Conservation (phyloP, 192 early-diverging fungal genomes). For the Cetraspora pellucida region DNA sequence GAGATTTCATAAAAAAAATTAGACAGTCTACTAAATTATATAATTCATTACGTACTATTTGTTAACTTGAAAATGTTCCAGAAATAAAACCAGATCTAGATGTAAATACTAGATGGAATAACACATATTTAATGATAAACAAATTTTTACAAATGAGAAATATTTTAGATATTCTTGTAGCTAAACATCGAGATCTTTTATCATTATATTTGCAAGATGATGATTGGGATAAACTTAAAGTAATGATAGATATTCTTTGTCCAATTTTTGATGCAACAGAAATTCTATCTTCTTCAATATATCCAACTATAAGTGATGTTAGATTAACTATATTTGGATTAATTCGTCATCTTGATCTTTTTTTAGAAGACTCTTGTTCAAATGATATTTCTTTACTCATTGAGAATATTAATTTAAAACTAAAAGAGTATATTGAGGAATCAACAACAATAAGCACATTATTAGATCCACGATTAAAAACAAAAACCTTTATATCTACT, state of each 20-base stretch:
- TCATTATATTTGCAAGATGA: slow-evolving; percentile 7
- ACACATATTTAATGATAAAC: slow-evolving; percentile 21
- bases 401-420: neutral
- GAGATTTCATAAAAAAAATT: slow-evolving; percentile 16
- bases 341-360: neutral
- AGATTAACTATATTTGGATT: neutral
- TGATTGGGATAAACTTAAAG: neutral
- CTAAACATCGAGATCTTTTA: neutral
- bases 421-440: slow-evolving; percentile 13
- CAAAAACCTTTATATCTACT: slow-evolving; percentile 23
- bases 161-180: slow-evolving; percentile 27
- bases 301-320: slow-evolving; percentile 13
- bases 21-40: slow-evolving; percentile 4
- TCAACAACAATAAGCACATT: neutral
- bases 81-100: slow-evolving; percentile 13
- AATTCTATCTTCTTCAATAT: slow-evolving; percentile 10
- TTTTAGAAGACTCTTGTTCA: neutral
- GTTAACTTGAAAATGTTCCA: slow-evolving; percentile 15
- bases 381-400: neutral
- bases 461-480: slow-evolving; percentile 9
- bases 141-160: slow-evolving; percentile 19
- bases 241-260: neutral
- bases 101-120: slow-evolving; percentile 19
- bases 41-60: slow-evolving; percentile 21
- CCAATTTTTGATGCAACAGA: slow-evolving; percentile 6